Conservation (phyloP, 257 asterid species). For the Fraxinus cuspidata region DNA sequence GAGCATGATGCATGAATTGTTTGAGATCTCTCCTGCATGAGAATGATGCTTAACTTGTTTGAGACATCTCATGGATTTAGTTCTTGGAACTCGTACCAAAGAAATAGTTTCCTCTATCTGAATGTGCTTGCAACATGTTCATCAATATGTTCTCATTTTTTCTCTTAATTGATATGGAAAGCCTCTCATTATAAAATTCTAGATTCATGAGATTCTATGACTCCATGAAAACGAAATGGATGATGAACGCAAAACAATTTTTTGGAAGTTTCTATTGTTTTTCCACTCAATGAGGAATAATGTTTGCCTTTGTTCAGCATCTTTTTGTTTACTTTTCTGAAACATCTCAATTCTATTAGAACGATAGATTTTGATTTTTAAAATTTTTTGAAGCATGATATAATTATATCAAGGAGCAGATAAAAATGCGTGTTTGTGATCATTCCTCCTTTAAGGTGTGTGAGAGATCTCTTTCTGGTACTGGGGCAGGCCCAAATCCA, state of each 20-base stretch:
- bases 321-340: constrained; percentile 8
- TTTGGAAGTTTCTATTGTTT: neutral
- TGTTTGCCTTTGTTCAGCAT: neutral
- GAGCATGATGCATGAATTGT: neutral
- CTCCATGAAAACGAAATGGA: neutral
- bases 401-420: neutral
- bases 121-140: neutral
- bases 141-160: neutral
- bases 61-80: neutral
- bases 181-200: neutral
- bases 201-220: neutral
- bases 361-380: neutral
- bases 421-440: constrained; percentile 10
- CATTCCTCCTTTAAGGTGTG: constrained; percentile 58
- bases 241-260: neutral
- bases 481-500: constrained; percentile 81
- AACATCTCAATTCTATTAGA: neutral
- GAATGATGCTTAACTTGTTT: constrained; percentile 1
- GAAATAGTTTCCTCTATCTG: neutral
- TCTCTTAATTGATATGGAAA: neutral
- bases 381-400: neutral
- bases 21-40: neutral
- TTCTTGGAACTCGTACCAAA: neutral
- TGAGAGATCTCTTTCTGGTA: constrained; percentile 91
- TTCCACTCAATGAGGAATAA: neutral